Evolutionary conservation across 2,329 filamentous ascomycete species (phyloP), one percentile per base, ranked within the genome.

Genomic region (Lecanosticta acicola): DNA sequence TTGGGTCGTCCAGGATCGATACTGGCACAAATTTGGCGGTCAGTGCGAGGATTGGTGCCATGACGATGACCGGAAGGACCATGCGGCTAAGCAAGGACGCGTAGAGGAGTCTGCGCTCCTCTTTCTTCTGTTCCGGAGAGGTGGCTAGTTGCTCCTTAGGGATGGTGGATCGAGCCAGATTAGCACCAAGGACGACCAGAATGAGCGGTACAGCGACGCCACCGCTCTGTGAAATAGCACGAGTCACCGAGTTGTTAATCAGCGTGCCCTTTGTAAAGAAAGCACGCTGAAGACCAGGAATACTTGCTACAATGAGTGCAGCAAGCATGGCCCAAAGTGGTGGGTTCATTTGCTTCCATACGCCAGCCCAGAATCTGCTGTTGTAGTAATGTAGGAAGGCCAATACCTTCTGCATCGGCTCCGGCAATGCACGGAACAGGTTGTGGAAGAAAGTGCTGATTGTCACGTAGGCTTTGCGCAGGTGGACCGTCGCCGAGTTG

Each of bases 311-410:
- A 41, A 95, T 70, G 37, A 97, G 83, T n/a, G 93, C 87, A 32
- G 83, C 73, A 26, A 97, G 72, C 93, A 98, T 97, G 21, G 93
- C 90, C 89, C 90, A 97, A 19, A 98, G 81, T 1, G 93, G 93
- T 34, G 93, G 91, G 68, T 97, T 97, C 91, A 98, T 97, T 66
- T 96, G 95, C 39, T 86, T 85, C 85, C 86, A 93, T 10, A 90
- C 65, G 42, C 89, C 89, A 39, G 69, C 69, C 56, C 79, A 68
- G 57, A 87, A 83, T 51, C 65, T 77, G 66, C 57, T 58, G 21
- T 70, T 43, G 34, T 65, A 68, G 24, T 60, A 65, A 36, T 65
- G 69, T 14, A 70, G 52, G 18, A 65, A 69, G 8, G 70, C 66
- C 3, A 82, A 59, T 4, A 63, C 55, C 41, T 68, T 74, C 57